These are phyloP conservation scores for Inonotus obliquus DNA, from an alignment of 1,284 basidiomycete species.

Conservation along the genomic window DNA sequence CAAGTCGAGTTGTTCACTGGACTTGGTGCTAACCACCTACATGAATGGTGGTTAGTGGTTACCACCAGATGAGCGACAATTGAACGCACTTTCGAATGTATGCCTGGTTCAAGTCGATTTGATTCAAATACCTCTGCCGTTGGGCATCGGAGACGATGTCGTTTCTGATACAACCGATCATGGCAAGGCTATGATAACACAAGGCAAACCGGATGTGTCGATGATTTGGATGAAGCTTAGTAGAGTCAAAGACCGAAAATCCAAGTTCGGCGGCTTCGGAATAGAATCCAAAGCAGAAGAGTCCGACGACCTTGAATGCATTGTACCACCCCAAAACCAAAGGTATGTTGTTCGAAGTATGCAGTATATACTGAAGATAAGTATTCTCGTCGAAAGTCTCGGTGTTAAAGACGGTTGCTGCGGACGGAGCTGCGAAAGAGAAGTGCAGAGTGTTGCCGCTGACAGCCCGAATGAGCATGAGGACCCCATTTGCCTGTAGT, in stretches of 20 bases:
- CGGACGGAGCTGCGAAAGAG: constrained; percentile 32
- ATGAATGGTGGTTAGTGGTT: neutral
- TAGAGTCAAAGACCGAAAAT: constrained; percentile 52
- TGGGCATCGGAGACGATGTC: constrained; percentile 35
- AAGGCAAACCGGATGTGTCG: constrained; percentile 59
- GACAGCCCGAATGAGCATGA: constrained; percentile 59
- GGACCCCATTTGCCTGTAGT: constrained; percentile 34
- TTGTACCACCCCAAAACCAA: constrained; percentile 64
- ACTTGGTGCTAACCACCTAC: constrained; percentile 62
- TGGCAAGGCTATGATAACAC: constrained; percentile 62
- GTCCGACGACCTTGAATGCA: constrained; percentile 58
- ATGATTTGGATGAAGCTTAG: constrained; percentile 59
- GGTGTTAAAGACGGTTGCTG: constrained; percentile 53
- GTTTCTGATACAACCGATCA: constrained; percentile 52
- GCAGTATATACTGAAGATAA: constrained; percentile 41
- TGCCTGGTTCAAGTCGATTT: constrained; percentile 53
- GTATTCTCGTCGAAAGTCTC: constrained; percentile 53
- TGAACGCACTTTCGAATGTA: constrained; percentile 49
- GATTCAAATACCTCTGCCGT: constrained; percentile 43
- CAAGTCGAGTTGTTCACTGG: constrained; percentile 63
- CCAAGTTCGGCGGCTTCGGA: constrained; percentile 57
- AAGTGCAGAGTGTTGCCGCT: constrained; percentile 51
- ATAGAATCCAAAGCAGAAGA: constrained; percentile 55
- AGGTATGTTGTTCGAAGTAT: constrained; percentile 42
- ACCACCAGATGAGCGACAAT: neutral